A percentile compares a stretch with the other conserved stretches of the same genome.
Evolutionary conservation across 805 yeast species (phyloP).

Genomic region (Middelhovenomyces tepae): DNA sequence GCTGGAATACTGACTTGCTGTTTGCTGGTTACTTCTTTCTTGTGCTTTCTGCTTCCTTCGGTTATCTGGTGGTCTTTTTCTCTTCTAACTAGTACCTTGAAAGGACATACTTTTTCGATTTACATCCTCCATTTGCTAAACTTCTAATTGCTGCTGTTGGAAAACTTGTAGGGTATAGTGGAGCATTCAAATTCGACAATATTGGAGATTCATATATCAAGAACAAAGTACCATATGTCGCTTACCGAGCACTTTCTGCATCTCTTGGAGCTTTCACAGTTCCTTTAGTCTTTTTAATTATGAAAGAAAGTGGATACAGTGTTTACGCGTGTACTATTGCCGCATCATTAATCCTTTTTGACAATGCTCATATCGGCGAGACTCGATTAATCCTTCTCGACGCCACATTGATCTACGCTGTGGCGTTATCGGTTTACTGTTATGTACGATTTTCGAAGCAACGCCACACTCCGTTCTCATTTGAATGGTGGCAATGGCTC

Average conservation of each 20-base stretch:
- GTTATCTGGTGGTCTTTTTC: too few species aligned
- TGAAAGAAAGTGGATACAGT: constrained; percentile 77
- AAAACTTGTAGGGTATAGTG: constrained; percentile 80
- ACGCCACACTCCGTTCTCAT: constrained; percentile 56
- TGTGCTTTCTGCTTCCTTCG: too few species aligned
- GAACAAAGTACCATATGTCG: constrained; percentile 80
- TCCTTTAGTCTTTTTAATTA: constrained; percentile 73
- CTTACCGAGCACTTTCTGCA: constrained; percentile 72
- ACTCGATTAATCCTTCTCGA: constrained; percentile 87
- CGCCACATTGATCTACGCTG: constrained; percentile 76
- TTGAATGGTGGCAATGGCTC: constrained; percentile 84
- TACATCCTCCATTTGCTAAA: constrained; percentile 98
- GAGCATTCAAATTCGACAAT: constrained; percentile 82
- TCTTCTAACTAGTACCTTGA: too few species aligned
- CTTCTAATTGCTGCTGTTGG: constrained; percentile 86
- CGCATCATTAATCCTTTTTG: constrained; percentile 66
- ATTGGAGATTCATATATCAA: constrained; percentile 75
- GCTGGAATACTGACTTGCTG: too few species aligned
- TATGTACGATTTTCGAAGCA: constrained; percentile 73
- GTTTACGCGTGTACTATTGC: constrained; percentile 74
- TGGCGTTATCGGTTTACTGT: constrained; percentile 69
- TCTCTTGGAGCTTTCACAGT: constrained; percentile 74
- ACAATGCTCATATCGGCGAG: constrained; percentile 84
- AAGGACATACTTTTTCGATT: constrained; percentile 87
- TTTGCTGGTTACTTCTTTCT: too few species aligned